Evolutionary conservation across 169 alveolate species (phyloP).

Genomic region (Perkinsus olseni): DNA sequence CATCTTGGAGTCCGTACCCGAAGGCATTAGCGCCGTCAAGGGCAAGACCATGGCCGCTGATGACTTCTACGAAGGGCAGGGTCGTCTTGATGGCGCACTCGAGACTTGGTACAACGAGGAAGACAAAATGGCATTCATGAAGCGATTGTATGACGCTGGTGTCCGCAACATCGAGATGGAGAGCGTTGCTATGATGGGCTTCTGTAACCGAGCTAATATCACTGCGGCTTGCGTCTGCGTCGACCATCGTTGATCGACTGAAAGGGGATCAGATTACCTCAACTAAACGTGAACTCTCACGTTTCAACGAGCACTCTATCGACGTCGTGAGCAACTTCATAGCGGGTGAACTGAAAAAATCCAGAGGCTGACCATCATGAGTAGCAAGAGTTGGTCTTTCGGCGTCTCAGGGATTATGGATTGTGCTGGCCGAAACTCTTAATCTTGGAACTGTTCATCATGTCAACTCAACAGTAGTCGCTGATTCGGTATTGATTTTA

Average conservation of each 20-base stretch:
- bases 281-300: neutral
- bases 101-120: neutral
- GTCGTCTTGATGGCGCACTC: neutral
- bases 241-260: neutral
- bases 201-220: neutral
- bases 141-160: neutral
- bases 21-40: neutral
- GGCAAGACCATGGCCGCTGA: neutral
- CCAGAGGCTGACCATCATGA: neutral
- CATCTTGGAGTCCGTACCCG: neutral
- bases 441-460: no score
- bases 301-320: neutral
- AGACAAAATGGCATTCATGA: neutral
- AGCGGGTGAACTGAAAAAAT: neutral
- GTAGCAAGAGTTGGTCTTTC: no score
- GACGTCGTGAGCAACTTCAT: neutral
- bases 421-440: no score
- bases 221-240: neutral
- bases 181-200: neutral
- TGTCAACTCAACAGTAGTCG: no score
- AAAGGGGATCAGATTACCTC: neutral
- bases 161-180: neutral
- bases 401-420: no score
- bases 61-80: neutral
- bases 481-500: no score